Percentiles rank a stretch among this genome's conserved stretches.
Evolutionary conservation across 257 asterid species (phyloP).

Genomic region (Solanum bulbocastanum): DNA sequence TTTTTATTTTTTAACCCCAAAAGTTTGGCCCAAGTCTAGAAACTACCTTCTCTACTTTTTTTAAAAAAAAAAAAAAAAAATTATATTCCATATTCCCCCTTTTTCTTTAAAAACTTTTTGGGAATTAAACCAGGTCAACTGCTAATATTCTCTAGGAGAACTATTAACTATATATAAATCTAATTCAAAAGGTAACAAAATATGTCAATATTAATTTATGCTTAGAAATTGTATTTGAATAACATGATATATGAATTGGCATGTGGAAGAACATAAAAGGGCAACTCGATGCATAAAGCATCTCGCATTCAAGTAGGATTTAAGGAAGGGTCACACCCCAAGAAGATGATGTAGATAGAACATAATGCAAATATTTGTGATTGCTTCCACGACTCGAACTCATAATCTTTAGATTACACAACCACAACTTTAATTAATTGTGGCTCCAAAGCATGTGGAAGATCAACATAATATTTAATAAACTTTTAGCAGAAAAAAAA

Average conservation of each 20-base stretch:
- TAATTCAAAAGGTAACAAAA: background rate
- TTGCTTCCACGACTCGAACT: background rate
- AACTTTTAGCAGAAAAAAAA: background rate
- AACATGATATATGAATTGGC: background rate
- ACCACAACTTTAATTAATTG: too few relatives aligned
- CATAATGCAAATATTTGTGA: background rate
- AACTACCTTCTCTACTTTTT: background rate
- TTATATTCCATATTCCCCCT: background rate
- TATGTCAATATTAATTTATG: background rate
- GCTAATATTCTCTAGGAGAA: background rate
- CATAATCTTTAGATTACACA: background rate
- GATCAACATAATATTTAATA: too few relatives aligned
- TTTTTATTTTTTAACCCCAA: background rate
- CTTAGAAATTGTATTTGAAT: background rate
- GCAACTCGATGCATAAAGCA: accelerated
- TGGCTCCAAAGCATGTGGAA: too few relatives aligned
- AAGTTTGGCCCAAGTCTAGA: background rate
- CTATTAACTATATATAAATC: background rate
- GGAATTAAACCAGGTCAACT: background rate
- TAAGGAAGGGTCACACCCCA: accelerated
- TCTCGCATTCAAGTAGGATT: background rate
- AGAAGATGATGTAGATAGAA: background rate
- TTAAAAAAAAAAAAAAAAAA: background rate
- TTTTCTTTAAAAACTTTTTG: background rate
- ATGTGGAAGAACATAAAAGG: background rate